Conservation (phyloP, 2,329 filamentous ascomycete species). For the Hypoxylon sp. region DNA sequence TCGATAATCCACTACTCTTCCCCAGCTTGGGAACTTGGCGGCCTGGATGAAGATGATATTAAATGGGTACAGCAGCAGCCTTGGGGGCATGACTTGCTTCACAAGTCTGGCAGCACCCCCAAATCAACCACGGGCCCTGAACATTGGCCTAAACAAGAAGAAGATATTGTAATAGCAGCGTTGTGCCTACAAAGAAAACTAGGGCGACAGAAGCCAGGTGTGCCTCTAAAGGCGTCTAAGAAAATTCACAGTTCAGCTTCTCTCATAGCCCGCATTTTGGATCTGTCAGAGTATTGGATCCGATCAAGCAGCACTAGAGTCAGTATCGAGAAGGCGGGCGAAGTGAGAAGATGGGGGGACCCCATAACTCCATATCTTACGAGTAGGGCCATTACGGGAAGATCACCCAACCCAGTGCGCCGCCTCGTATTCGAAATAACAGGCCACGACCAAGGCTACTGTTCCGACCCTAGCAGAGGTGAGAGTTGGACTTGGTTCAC, state of each 20-base stretch:
- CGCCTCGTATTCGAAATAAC: constrained; percentile 36
- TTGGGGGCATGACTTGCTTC: constrained; percentile 27
- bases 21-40: background rate
- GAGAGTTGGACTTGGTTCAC: constrained; percentile 40
- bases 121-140: constrained; percentile 2
- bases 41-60: constrained; percentile 20
- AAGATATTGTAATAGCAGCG: constrained; percentile 28
- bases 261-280: constrained; percentile 28
- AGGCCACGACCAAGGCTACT: constrained; percentile 41
- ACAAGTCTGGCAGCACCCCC: background rate
- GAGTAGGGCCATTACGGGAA: constrained; percentile 25
- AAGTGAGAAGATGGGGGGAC: constrained; percentile 35
- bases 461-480: constrained; percentile 27
- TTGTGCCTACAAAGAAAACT: constrained; percentile 33
- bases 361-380: constrained; percentile 25
- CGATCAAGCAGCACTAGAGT: constrained; percentile 31
- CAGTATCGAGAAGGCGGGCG: constrained; percentile 28
- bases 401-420: constrained; percentile 25
- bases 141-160: constrained; percentile 34
- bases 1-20: constrained; percentile 21
- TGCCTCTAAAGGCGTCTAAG: background rate
- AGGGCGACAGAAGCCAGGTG: background rate
- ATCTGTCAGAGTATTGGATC: constrained; percentile 37
- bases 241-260: background rate
- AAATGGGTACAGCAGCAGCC: constrained; percentile 34